phyloP scores from a whole-genome alignment of 495 filamentous ascomycete genomes.

The Xylaria acuta region DNA sequence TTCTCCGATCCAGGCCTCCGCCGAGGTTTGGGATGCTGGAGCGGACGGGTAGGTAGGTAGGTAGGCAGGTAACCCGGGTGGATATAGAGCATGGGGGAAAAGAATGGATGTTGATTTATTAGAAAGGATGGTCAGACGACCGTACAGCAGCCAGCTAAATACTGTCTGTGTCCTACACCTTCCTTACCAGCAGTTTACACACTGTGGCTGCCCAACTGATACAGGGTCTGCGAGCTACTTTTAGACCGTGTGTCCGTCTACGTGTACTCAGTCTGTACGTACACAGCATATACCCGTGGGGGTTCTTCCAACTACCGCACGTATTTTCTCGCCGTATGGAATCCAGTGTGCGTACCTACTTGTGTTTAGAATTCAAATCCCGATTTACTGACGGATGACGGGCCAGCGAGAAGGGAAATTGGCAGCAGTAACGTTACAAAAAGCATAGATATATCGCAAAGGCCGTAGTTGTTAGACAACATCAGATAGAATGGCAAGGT shows the following conservation, averaged over 20 bases:
- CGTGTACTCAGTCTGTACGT: neutral
- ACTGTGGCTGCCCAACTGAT: neutral
- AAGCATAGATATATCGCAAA: neutral
- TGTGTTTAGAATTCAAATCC: constrained; percentile 8
- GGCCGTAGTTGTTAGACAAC: neutral
- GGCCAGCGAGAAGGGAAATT: neutral
- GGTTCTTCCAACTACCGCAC: neutral
- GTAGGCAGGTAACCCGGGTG: too few relatives aligned
- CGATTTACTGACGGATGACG: neutral
- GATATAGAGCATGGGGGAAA: too few relatives aligned
- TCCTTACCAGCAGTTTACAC: too few relatives aligned
- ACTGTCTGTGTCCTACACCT: too few relatives aligned
- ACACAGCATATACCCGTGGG: neutral
- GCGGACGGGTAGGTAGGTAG: constrained; percentile 12
- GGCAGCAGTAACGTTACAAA: constrained; percentile 19
- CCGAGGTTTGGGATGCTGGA: constrained; percentile 3
- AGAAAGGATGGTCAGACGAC: too few relatives aligned
- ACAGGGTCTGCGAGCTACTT: neutral
- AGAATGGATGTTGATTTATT: too few relatives aligned
- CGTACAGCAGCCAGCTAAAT: too few relatives aligned
- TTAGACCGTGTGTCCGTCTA: neutral
- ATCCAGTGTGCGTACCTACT: neutral
- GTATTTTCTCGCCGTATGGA: constrained; percentile 1
- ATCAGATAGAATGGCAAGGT: constrained; percentile 1
- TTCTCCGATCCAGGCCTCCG: constrained; percentile 3